Evolutionary conservation across 306 rosid species (phyloP).

Genomic region (Citrullus amarus): DNA sequence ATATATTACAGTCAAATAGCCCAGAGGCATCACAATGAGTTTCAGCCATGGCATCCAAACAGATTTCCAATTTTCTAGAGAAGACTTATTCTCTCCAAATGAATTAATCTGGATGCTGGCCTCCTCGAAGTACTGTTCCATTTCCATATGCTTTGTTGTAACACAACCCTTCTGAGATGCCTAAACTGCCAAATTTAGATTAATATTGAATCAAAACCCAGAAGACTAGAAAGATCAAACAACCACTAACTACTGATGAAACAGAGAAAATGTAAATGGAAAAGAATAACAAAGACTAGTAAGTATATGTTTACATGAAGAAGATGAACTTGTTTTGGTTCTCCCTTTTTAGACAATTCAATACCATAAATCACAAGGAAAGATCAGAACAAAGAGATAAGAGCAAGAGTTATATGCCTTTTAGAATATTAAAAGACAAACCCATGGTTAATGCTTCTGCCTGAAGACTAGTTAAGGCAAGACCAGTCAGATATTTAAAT

Average conservation of each 20-base stretch:
- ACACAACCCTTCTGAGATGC: background rate
- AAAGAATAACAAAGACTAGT: background rate
- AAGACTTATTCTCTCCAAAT: background rate
- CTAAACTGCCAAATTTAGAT: background rate
- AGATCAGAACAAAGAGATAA: background rate
- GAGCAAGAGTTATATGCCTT: background rate
- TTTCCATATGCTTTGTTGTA: background rate
- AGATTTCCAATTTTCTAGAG: conserved; percentile 4
- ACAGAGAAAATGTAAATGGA: background rate
- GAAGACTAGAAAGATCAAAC: background rate
- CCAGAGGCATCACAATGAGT: conserved; percentile 19
- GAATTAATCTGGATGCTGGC: background rate
- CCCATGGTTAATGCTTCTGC: background rate
- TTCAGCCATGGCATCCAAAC: conserved; percentile 10
- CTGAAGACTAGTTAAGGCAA: background rate
- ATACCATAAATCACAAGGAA: background rate
- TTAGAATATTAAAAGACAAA: background rate
- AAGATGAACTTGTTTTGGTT: background rate
- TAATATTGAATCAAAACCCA: background rate
- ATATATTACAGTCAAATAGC: conserved; percentile 81
- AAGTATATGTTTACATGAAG: background rate
- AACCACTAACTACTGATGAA: background rate
- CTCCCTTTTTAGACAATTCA: background rate
- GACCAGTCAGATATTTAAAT: background rate
- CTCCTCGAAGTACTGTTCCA: conserved; percentile 5